Conservation (phyloP, 2,329 filamentous ascomycete species). For the Trichothecium roseum region DNA sequence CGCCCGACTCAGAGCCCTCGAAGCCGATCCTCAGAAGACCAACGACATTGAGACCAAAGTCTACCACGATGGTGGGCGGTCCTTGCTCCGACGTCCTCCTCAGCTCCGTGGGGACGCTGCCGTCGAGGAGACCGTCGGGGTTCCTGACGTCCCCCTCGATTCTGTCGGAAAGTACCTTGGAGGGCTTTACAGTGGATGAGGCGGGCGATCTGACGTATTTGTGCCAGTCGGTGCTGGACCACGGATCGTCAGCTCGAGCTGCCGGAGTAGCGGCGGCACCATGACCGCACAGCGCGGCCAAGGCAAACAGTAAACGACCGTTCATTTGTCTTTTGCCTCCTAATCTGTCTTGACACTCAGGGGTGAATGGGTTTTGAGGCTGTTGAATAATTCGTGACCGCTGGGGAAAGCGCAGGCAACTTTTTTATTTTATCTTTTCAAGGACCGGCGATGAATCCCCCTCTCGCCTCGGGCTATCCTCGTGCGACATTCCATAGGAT, state of each 20-base stretch:
- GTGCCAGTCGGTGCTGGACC: conserved; percentile 3
- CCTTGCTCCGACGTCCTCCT: conserved; percentile 9
- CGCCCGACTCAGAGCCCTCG: conserved; percentile 17
- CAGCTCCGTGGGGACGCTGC: conserved; percentile 1
- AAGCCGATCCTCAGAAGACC: conserved; percentile 33
- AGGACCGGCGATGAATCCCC: too few relatives aligned
- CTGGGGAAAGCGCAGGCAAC: too few relatives aligned
- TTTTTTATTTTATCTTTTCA: too few relatives aligned
- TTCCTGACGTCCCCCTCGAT: conserved; percentile 3
- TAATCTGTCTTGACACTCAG: too few relatives aligned
- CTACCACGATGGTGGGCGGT: conserved; percentile 30
- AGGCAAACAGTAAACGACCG: too few relatives aligned
- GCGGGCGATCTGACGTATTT: conserved; percentile 3
- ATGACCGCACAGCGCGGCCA: too few relatives aligned
- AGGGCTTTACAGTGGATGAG: conserved; percentile 1
- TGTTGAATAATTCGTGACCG: too few relatives aligned
- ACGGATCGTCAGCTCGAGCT: neutral
- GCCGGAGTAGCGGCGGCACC: too few relatives aligned
- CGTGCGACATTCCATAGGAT: too few relatives aligned
- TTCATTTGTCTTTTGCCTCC: too few relatives aligned
- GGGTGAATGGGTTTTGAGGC: too few relatives aligned
- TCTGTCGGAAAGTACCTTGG: neutral
- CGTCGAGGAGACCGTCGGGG: conserved; percentile 1
- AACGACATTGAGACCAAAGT: conserved; percentile 37
- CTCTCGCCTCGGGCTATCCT: too few relatives aligned